These are phyloP conservation scores for Mycosphaerelloides madeirae DNA, from an alignment of 2,329 filamentous ascomycete genomes.

Conservation along the genomic window DNA sequence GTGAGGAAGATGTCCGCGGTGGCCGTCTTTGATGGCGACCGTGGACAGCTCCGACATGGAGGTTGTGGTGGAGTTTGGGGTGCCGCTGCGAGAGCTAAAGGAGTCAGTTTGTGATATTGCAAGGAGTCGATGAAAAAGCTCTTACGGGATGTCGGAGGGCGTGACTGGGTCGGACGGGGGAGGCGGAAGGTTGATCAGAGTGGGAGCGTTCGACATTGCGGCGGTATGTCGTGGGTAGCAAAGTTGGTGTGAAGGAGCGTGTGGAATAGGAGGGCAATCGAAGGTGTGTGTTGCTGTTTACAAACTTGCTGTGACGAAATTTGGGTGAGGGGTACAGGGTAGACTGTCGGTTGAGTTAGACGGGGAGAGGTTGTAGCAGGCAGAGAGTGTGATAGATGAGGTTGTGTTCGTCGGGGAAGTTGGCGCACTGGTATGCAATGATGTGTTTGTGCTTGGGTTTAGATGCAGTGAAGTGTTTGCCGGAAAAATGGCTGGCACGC, in stretches of 20 bases:
- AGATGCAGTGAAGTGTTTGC: no score
- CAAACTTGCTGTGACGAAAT: no score
- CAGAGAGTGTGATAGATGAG: no score
- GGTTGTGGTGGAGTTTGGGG: conserved; percentile 86
- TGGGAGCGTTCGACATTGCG: conserved; percentile 49
- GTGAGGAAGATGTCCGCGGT: conserved; percentile 71
- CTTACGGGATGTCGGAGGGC: conserved; percentile 82
- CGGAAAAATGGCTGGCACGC: no score
- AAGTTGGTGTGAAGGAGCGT: neutral
- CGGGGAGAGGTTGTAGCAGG: no score
- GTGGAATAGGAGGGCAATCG: no score
- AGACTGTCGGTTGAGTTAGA: no score
- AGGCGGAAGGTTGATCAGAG: conserved; percentile 77
- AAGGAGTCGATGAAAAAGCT: neutral
- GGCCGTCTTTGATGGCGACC: conserved; percentile 92
- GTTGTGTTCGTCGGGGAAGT: no score
- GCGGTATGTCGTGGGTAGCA: neutral
- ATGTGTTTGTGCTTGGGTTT: no score
- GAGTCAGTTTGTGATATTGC: neutral
- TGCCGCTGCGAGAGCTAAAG: conserved; percentile 58
- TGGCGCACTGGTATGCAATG: no score
- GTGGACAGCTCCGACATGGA: conserved; percentile 89
- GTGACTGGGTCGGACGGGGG: conserved; percentile 78
- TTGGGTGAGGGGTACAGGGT: no score
- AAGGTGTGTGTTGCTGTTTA: no score